Base-by-base conservation (phyloP, 2,329 filamentous ascomycete species). In the Balansia obtecta region DNA sequence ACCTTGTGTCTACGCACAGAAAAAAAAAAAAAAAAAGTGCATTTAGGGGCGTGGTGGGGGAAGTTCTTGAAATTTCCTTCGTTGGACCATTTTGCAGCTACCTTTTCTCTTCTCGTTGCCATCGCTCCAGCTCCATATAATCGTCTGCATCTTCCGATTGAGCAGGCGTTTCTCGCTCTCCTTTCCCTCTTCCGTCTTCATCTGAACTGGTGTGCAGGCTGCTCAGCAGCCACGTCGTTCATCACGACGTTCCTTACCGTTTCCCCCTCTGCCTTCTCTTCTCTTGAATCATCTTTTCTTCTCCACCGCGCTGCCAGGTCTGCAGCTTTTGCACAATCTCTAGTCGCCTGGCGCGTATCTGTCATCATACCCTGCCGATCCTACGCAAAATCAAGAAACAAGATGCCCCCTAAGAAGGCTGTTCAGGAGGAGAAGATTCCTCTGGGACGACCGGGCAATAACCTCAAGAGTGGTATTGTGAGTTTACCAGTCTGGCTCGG, bases 391-490 rank as follows among this genome's bases (percentile, higher is more conserved):
- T 83, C 77, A 68, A 75, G 71, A 68, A 76, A 69, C 68, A 89
- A 81, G 68, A 98, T 98, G 93, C 78, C 88, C 72, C 93, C 93
- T 69, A 98, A 98, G 80, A 97, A 97, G 75, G 75, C 73, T 49
- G 84, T 82, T 62, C 82, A 88, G 63, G 86, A 96, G 79, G 87
- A 97, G 79, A 97, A 97, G 83, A 79, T 97, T 71, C 83, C 93
- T 61, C 79, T 98, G 71, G 93, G 93, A 71, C 80, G 93, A 68
- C 93, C 93, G 58, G 93, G 93, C 66, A 98, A 98, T 80, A 97
- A 82, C 74, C 71, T 98, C 71, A 98, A 97, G 82, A 96, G 88
- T 76, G 94, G 93, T 75, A 98, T 98, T 82, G 93, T 94, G 78
- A 72, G 81, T 62, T 52, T 43, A 54, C 46, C 27, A 46, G 15